phyloP scores from a whole-genome alignment of 768 basidiomycete species.

The Rhodotorula babjevae region DNA sequence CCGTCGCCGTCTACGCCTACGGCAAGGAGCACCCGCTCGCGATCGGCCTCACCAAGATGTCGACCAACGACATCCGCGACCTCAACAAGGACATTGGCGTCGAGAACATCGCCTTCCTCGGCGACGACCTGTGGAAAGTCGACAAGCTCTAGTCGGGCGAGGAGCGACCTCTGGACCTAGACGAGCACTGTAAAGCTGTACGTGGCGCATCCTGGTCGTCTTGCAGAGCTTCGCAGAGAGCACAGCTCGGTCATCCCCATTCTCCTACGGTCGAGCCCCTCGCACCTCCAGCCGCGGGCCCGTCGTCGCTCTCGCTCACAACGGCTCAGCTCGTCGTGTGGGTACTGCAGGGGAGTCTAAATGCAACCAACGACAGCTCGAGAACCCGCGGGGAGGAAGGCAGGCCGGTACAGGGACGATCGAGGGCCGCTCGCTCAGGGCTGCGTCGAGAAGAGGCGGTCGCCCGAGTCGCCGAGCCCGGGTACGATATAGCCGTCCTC shows the following conservation, averaged over 20 bases:
- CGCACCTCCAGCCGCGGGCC: too few relatives aligned
- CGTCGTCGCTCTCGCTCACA: too few relatives aligned
- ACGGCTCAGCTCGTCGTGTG: too few relatives aligned
- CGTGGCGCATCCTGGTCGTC: too few relatives aligned
- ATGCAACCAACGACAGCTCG: too few relatives aligned
- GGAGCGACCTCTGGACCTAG: not conserved
- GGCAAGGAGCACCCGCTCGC: slow-evolving; percentile 89
- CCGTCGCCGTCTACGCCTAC: slow-evolving; percentile 91
- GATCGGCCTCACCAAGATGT: slow-evolving; percentile 73
- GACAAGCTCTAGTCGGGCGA: slow-evolving; percentile 9
- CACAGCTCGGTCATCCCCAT: too few relatives aligned
- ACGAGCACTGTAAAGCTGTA: not conserved
- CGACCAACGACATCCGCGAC: slow-evolving; percentile 81
- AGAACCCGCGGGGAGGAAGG: too few relatives aligned
- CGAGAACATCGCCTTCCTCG: slow-evolving; percentile 77
- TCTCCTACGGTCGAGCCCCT: too few relatives aligned
- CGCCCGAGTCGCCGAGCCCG: slow-evolving; percentile 87
- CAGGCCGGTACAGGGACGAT: too few relatives aligned
- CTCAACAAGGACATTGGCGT: slow-evolving; percentile 88
- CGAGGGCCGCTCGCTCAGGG: too few relatives aligned
- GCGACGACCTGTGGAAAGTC: slow-evolving; percentile 75
- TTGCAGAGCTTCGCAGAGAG: too few relatives aligned
- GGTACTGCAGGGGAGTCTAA: too few relatives aligned
- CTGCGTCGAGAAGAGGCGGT: slow-evolving; percentile 71
- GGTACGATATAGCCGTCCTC: slow-evolving; percentile 74